Conservation (phyloP, 306 rosid species). For the Parietaria judaica region DNA sequence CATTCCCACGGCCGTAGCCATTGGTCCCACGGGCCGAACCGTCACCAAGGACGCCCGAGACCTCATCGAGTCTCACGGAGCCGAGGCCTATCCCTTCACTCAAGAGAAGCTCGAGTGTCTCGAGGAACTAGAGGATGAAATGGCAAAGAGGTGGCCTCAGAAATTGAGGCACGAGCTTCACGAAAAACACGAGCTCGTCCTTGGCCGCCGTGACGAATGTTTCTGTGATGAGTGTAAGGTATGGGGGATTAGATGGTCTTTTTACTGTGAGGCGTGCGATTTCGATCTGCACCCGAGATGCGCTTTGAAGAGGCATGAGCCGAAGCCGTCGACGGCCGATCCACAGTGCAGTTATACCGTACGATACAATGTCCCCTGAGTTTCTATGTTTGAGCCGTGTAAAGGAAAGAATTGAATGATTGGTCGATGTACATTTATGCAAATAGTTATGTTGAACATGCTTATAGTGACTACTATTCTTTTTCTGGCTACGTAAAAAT, state of each 20-base stretch:
- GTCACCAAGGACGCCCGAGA: constrained; percentile 45
- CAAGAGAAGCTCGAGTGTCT: constrained; percentile 27
- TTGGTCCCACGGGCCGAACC: constrained; percentile 58
- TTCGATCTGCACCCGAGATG: constrained; percentile 44
- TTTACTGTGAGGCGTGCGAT: constrained; percentile 29
- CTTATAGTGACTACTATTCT: no score
- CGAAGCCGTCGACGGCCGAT: constrained; percentile 19
- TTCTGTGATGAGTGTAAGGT: constrained; percentile 24
- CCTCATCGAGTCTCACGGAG: constrained; percentile 32
- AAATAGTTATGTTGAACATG: no score
- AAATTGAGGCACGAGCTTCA: constrained; percentile 34
- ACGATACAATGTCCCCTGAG: no score
- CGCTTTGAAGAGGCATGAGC: constrained; percentile 25
- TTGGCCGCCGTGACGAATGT: background rate
- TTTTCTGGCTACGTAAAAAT: no score
- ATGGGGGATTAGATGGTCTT: constrained; percentile 31
- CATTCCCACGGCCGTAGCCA: constrained; percentile 56
- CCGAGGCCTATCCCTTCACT: constrained; percentile 41
- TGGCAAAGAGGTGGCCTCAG: constrained; percentile 34
- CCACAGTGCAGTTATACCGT: no score
- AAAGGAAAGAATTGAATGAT: no score
- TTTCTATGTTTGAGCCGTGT: no score
- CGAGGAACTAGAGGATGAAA: constrained; percentile 20
- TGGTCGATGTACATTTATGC: no score
- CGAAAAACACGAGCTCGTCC: constrained; percentile 23